Evolutionary conservation across 2,329 filamentous ascomycete genomes (phyloP), one percentile per base, ranked within the genome.

Genomic region (Nigrograna mackinnonii): DNA sequence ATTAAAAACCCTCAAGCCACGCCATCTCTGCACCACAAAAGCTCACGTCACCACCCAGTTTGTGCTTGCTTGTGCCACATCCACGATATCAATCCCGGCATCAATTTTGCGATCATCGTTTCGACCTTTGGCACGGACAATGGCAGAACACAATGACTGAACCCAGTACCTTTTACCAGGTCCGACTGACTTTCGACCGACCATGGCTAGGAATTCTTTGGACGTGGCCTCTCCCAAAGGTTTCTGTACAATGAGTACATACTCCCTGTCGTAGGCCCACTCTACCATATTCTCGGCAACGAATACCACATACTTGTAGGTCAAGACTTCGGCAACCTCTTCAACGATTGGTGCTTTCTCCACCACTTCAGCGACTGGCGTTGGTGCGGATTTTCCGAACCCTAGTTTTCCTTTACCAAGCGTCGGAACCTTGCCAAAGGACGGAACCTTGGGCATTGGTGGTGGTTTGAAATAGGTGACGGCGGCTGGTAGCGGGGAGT

Each of bases 41-140:
- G n/a, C 30, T 44, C 37, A 48, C n/a, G 46, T 48, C 14, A 48
- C 41, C 6, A 48, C 46, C 46, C 46, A 48, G 31, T 48, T 48
- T 7, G 46, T 48, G 12, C 9, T 28, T 33, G 44, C 34, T 37
- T 47, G 36, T 4, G 22, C 20, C 11, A 47, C 44, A 34, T 44
- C 41, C 16, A 47, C 41, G 37, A 39, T 40, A 37, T 47, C 44
- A 28, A 47, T 41, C 14, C 44, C 44, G 24, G 44, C 44, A 33
- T 47, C 41, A 4, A 47, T 37, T 30, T 47, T 47, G 12, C 31
- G 41, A 21, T 47, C 44, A 44, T 47, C 44, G 28, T n/a, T 44
- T 5, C 41, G 37, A 19, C 22, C 28, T 20, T 37, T 44, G 17
- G 20, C 41, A 2, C 39, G 19, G 22, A 47, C 41, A 24, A 47